Conservation (phyloP, 345 rosid genomes). For the Aethionema arabicum region DNA sequence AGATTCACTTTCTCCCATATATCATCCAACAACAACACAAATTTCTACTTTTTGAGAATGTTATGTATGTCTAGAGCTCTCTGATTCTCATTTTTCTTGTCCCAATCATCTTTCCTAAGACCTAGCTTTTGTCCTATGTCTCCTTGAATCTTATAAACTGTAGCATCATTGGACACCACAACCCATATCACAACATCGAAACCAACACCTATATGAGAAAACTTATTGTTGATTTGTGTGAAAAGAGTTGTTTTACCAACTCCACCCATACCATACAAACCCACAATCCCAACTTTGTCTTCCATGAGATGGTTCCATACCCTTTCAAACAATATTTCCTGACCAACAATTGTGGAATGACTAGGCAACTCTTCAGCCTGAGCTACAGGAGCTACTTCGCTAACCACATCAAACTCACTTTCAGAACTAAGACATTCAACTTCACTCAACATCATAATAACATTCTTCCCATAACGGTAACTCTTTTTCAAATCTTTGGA, state of each 20-base stretch:
- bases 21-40: conserved; percentile 23
- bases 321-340: background rate
- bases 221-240: conserved; percentile 16
- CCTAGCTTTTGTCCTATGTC: conserved; percentile 14
- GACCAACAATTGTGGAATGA: background rate
- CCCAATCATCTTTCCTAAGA: background rate
- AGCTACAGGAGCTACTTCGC: background rate
- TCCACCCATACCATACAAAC: too few species aligned
- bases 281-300: background rate
- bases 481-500: too few species aligned
- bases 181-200: too few species aligned
- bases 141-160: conserved; percentile 16
- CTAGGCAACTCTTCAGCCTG: background rate
- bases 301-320: background rate
- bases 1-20: conserved; percentile 28
- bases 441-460: too few species aligned
- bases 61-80: too few species aligned
- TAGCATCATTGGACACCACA: background rate
- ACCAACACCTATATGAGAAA: conserved; percentile 11
- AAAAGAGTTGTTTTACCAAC: conserved; percentile 12
- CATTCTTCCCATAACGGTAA: too few species aligned
- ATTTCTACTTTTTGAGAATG: background rate
- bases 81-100: background rate
- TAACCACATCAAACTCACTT: background rate
- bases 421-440: too few species aligned